Evolutionary conservation across 1,284 basidiomycete genomes (phyloP).

Genomic region (Porphyrellus sp.): DNA sequence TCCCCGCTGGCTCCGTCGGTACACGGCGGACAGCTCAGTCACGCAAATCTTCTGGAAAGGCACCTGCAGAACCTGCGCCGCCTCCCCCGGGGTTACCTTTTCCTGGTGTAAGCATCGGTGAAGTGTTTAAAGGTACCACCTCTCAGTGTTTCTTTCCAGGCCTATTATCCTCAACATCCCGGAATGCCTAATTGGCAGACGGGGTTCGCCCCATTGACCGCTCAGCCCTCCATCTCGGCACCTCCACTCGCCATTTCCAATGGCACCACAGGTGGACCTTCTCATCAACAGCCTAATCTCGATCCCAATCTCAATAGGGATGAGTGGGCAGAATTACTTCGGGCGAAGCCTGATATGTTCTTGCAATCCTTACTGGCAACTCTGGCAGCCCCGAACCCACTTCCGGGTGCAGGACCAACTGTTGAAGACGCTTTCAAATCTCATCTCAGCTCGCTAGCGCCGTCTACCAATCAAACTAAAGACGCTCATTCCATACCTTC

Average conservation of each 20-base stretch:
- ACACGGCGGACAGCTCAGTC: slow-evolving; percentile 34
- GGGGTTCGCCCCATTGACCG: slow-evolving; percentile 22
- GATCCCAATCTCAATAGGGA: slow-evolving; percentile 53
- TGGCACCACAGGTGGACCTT: slow-evolving; percentile 18
- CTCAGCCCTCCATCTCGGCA: slow-evolving; percentile 34
- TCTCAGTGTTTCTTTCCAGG: slow-evolving; percentile 17
- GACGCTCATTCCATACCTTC: slow-evolving; percentile 55
- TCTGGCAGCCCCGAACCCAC: slow-evolving; percentile 55
- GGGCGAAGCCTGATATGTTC: slow-evolving; percentile 52
- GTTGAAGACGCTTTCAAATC: slow-evolving; percentile 72
- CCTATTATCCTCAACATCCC: slow-evolving; percentile 36
- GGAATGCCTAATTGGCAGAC: slow-evolving; percentile 35
- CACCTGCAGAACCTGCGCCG: slow-evolving; percentile 18
- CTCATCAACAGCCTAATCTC: slow-evolving; percentile 40
- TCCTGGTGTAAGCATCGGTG: slow-evolving; percentile 24
- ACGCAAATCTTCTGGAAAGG: slow-evolving; percentile 39
- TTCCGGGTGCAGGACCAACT: slow-evolving; percentile 51
- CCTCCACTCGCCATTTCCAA: slow-evolving; percentile 34
- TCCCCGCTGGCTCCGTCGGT: slow-evolving; percentile 52
- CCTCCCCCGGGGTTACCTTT: slow-evolving; percentile 30
- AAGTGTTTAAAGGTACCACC: not conserved
- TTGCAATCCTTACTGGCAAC: slow-evolving; percentile 52
- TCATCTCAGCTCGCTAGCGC: slow-evolving; percentile 59
- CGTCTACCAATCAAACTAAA: slow-evolving; percentile 39
- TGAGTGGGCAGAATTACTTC: slow-evolving; percentile 59